Base-by-base conservation (phyloP, 805 yeast genomes). In the Candida pseudofarinosa region DNA sequence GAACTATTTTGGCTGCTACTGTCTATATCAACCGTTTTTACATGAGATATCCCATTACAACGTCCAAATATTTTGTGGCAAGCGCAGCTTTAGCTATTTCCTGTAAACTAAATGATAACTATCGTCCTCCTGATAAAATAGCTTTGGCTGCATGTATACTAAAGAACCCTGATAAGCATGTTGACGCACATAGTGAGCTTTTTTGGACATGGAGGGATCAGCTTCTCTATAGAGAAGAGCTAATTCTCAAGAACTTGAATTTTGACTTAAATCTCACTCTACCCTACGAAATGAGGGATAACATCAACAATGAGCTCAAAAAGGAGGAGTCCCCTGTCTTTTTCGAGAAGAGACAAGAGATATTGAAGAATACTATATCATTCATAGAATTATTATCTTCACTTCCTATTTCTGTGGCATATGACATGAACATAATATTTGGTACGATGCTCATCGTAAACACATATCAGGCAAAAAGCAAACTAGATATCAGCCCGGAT, bases 131-230 rank as follows among this genome's bases (percentile, higher is more conserved):
- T 3, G 74, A 69, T 43, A 67, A 63, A 50, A 65, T 70, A 7
- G 74, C 74, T 7, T 48, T 69, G 48, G 51, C 60, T 3, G 73
- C 66, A 4, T 64, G 73, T 42, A 55, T 46, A 28, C 38, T 67
- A 35, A 65, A 66, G 44, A 66, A 61, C 47, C 65, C 71, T 4
- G 43, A 52, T n/a, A 50, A 51, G 33, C 46, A 50, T 16, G 53
- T 70, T 2, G 72, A 69, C 38, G 73, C 69, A 47, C 73, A 68
- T 30, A 63, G 65, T 43, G 64, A 63, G 16, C 43, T 60, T 39
- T 70, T 68, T 50, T 70, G 76, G 76, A 59, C 59, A 35, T 70
- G 74, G 74, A 42, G 74, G 26, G 76, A 70, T 52, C 74, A 70
- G 51, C 53, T 70, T 7, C 50, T 70, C 35, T 70, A 61, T 46